Conservation (phyloP, 2,329 filamentous ascomycete species). For the Neoscytalidium dimidiatum region DNA sequence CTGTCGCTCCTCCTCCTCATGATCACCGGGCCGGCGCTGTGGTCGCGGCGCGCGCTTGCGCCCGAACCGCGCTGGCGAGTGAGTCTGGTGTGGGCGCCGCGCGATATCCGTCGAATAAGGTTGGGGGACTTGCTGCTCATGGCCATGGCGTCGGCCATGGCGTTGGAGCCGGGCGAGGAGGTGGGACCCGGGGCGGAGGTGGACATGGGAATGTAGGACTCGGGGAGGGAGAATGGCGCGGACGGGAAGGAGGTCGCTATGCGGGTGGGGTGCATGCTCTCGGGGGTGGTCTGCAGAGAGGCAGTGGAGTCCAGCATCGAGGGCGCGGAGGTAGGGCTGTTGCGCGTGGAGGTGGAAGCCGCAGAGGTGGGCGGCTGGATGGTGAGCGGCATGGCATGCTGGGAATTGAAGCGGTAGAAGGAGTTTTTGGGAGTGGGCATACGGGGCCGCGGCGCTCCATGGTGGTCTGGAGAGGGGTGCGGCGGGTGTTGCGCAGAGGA, state of each 20-base stretch:
- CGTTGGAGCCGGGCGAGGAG: conserved; percentile 57
- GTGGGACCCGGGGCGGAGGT: conserved; percentile 52
- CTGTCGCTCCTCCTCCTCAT: conserved; percentile 88
- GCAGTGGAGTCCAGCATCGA: conserved; percentile 49
- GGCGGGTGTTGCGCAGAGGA: conserved; percentile 15
- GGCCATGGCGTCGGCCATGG: conserved; percentile 63
- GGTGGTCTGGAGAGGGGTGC: conserved; percentile 18
- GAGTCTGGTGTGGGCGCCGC: conserved; percentile 71
- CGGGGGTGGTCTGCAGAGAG: conserved; percentile 68
- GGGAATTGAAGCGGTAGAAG: conserved; percentile 12
- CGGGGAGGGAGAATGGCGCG: conserved; percentile 69
- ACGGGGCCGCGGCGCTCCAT: conserved; percentile 15
- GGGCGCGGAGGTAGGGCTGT: conserved; percentile 42
- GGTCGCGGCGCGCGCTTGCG: conserved; percentile 72
- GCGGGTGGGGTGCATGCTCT: conserved; percentile 59
- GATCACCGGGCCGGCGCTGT: conserved; percentile 86
- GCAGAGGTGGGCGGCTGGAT: conserved; percentile 23
- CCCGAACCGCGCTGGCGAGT: conserved; percentile 72
- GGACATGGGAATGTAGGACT: conserved; percentile 59
- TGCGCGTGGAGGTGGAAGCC: conserved; percentile 39
- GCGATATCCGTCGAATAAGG: conserved; percentile 83
- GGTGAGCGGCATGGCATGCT: conserved; percentile 14
- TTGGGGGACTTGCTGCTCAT: conserved; percentile 62
- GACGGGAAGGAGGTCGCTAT: conserved; percentile 54
- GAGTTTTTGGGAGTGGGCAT: conserved; percentile 14